Percentiles rank a stretch among this genome's conserved stretches.
phyloP scores from a whole-genome alignment of 2,329 filamentous ascomycete genomes.

The Helotiales sp. region DNA sequence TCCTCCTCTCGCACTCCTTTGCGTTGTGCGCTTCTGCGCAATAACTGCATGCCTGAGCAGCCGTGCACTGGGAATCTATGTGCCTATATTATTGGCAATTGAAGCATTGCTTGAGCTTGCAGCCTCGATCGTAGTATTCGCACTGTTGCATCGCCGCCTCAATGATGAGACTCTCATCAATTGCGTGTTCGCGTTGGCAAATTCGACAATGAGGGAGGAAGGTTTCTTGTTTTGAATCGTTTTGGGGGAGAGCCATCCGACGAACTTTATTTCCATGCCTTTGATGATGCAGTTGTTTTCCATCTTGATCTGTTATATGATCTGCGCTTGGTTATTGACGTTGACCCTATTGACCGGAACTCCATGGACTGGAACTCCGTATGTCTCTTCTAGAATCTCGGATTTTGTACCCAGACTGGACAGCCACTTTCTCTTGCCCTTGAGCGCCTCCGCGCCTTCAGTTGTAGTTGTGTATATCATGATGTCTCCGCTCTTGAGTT shows the following conservation, averaged over 20 bases:
- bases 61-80: neutral
- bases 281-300: neutral
- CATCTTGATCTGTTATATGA: neutral
- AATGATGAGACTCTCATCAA: neutral
- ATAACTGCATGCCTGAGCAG: neutral
- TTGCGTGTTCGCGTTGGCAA: neutral
- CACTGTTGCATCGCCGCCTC: neutral
- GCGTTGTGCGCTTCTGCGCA: neutral
- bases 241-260: neutral
- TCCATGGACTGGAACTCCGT: neutral
- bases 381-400: neutral
- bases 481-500: neutral
- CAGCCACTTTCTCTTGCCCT: neutral
- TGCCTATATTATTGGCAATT: neutral
- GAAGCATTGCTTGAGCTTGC: neutral
- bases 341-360: neutral
- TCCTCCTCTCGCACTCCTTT: neutral
- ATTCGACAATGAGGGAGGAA: neutral
- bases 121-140: neutral
- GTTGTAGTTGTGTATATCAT: neutral
- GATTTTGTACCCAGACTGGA: neutral
- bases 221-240: neutral
- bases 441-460: neutral
- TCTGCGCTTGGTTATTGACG: neutral
- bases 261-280: neutral